phyloP scores from a whole-genome alignment of 2,329 filamentous ascomycete species.

The Microthyrium microscopicum region DNA sequence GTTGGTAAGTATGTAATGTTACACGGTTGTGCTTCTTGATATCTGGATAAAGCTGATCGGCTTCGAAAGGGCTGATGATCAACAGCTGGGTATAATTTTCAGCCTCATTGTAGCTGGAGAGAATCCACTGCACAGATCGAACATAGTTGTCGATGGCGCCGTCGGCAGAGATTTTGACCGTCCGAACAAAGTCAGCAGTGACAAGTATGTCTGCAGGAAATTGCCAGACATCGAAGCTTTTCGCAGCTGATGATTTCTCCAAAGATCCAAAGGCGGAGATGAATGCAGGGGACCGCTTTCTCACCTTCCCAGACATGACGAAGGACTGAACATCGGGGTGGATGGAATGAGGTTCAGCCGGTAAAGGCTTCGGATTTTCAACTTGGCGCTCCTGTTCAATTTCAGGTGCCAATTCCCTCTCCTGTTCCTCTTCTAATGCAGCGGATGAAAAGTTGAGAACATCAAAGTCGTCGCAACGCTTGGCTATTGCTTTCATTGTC shows the following conservation, averaged over 20 bases:
- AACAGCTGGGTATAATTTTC: constrained; percentile 20
- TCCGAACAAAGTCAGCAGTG: constrained; percentile 34
- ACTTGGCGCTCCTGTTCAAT: constrained; percentile 42
- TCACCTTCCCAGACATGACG: constrained; percentile 20
- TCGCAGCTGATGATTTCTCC: constrained; percentile 19
- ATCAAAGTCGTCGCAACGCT: constrained; percentile 13
- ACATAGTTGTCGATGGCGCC: constrained; percentile 29
- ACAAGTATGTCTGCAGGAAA: constrained; percentile 28
- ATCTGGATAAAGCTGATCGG: constrained; percentile 28
- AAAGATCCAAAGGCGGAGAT: constrained; percentile 26
- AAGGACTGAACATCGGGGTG: constrained; percentile 28
- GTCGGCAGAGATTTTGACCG: constrained; percentile 18
- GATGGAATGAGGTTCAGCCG: constrained; percentile 25
- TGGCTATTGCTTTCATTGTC: constrained; percentile 13
- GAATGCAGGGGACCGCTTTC: constrained; percentile 18
- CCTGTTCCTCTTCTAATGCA: constrained; percentile 46
- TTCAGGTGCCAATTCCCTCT: constrained; percentile 50
- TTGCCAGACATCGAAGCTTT: constrained; percentile 20
- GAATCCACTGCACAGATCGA: constrained; percentile 38
- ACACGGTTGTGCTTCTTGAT: constrained; percentile 23
- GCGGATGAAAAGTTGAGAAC: constrained; percentile 18
- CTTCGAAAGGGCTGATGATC: constrained; percentile 46
- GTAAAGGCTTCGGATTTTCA: constrained; percentile 28
- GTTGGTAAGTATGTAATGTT: constrained; percentile 34
- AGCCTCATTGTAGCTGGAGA: constrained; percentile 18